These are phyloP conservation scores for Daldinia vernicosa DNA, from an alignment of 495 filamentous ascomycete species.

Conservation along the genomic window DNA sequence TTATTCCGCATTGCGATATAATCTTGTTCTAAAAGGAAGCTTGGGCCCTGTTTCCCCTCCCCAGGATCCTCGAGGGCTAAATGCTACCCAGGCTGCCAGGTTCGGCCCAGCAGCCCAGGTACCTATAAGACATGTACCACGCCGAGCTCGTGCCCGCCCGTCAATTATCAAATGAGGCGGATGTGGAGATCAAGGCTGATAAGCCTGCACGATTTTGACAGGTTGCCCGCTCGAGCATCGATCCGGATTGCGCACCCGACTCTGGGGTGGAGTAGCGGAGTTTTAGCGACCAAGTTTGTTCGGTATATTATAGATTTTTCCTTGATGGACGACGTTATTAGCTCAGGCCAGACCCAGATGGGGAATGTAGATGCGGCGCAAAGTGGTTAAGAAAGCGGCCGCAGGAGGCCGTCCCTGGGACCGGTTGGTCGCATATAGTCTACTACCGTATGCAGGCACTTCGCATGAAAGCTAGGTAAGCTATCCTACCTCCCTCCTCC, in stretches of 20 bases:
- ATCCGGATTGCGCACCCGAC: conserved; percentile 26
- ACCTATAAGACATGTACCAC: conserved; percentile 1
- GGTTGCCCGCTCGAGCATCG: conserved; percentile 26
- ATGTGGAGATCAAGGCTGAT: conserved; percentile 39
- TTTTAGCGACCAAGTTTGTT: background rate
- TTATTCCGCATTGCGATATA: conserved; percentile 34
- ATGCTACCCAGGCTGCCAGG: conserved; percentile 28
- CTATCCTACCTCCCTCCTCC: background rate
- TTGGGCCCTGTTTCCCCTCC: conserved; percentile 22
- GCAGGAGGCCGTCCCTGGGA: conserved; percentile 15
- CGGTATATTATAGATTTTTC: conserved; percentile 17
- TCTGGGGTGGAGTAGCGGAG: conserved; percentile 4
- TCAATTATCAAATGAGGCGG: conserved; percentile 40
- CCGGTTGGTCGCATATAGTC: background rate
- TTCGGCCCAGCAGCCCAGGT: conserved; percentile 9
- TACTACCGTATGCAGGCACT: conserved; percentile 1
- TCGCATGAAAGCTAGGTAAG: background rate
- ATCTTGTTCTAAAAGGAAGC: conserved; percentile 27
- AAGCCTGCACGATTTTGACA: conserved; percentile 37
- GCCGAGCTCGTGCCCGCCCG: conserved; percentile 18
- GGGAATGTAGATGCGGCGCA: conserved; percentile 37
- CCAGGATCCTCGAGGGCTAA: background rate
- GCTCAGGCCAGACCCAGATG: conserved; percentile 22
- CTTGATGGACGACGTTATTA: conserved; percentile 13
- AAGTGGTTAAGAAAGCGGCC: conserved; percentile 12